Evolutionary conservation across 345 rosid genomes (phyloP).

Genomic region (Draba incana): DNA sequence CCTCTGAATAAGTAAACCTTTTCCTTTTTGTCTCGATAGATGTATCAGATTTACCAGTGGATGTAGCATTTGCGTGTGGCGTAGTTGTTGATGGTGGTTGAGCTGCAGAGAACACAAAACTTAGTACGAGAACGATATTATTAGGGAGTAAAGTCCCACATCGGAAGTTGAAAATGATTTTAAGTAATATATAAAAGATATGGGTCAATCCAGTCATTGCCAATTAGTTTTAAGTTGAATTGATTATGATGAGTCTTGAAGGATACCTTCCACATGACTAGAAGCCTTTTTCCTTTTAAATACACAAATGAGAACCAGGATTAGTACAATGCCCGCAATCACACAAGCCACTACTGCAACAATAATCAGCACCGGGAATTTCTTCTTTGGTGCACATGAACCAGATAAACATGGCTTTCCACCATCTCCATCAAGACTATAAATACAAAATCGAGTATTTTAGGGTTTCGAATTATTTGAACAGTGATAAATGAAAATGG

Average conservation of each 20-base stretch:
- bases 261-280: not conserved
- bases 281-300: not conserved
- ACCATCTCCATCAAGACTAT: slow-evolving; percentile 20
- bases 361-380: slow-evolving; percentile 21
- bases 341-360: slow-evolving; percentile 21
- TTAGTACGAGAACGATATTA: not conserved
- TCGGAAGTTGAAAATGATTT: too few species aligned
- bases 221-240: not conserved
- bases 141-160: too few species aligned
- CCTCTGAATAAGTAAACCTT: slow-evolving; percentile 36
- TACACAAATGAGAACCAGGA: slow-evolving; percentile 5
- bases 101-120: not conserved
- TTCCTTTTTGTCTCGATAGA: slow-evolving; percentile 13
- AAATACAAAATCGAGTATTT: not conserved
- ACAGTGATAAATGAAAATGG: not conserved
- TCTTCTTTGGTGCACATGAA: slow-evolving; percentile 36
- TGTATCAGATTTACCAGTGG: not conserved
- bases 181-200: too few species aligned
- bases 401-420: not conserved
- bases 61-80: accelerated
- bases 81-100: not conserved
- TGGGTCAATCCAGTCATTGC: too few species aligned
- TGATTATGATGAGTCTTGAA: not conserved
- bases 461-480: not conserved
- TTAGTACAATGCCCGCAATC: not conserved